Base-by-base conservation (phyloP, 2,329 filamentous ascomycete genomes). In the Fusarium marasasianum region DNA sequence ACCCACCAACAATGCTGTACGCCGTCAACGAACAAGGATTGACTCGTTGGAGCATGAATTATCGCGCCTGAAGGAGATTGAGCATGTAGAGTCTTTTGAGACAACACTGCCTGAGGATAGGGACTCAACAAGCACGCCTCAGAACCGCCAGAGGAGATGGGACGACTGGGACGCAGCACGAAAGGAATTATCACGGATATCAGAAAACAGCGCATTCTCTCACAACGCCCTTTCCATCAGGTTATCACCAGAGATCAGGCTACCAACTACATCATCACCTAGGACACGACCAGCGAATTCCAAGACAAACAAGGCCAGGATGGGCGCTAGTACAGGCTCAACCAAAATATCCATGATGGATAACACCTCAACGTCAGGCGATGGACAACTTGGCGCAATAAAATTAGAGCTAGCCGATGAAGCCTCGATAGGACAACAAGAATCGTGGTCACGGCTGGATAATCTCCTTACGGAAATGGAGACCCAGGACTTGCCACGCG, bases 11-110 rank as follows among this genome's bases (percentile, higher is more conserved):
- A 80, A 73, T n/a, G 73, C 76, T 22, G 63, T 79, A 29, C 80
- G 81, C 54, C 81, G 80, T 9, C 78, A 75, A 15, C 75, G 77
- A 53, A 76, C 76, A 53, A 56, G 58, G n/a, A 74, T 74, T 56
- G 66, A 61, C 26, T 67, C 67, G 11, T 17, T 54, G 11, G 62
- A 56, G 29, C 58, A 38, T 14, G 55, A 58, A 9, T 20, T 53
- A 20, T 41, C 44, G 31, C 60, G 35, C 20, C 18, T 38, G 26
- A 73, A 61, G 51, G 35, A 62, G 22, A 37, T 55, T 24, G 51
- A 73, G 41, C 37, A 58, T 41, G 43, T 66, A 18, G 47, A 66
- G 13, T 45, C 55, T 22, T 62, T 74, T 48, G 63, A 69, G 59
- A 54, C 67, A 45, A 68, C 55, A 35, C 35, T 67, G 7, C 41